These are phyloP conservation scores for Diaporthe ilicicola DNA, from an alignment of 2,329 filamentous ascomycete genomes.

Conservation along the genomic window DNA sequence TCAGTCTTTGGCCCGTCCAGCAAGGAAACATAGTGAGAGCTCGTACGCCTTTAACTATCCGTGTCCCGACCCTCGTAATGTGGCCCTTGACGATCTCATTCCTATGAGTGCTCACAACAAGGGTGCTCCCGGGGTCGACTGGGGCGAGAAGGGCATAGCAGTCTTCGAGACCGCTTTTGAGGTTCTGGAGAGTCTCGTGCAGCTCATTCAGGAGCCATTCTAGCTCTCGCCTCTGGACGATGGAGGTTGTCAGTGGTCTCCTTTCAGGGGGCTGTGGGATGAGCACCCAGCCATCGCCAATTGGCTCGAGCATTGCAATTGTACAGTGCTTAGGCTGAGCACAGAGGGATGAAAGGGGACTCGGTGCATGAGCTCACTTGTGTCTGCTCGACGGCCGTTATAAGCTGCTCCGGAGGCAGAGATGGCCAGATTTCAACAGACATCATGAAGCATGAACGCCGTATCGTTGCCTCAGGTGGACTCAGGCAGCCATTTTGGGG, in stretches of 20 bases:
- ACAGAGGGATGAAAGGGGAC: slow-evolving; percentile 18
- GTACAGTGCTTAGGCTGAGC: neutral
- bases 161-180: slow-evolving; percentile 79
- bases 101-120: slow-evolving; percentile 86
- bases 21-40: neutral
- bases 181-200: slow-evolving; percentile 54
- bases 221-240: slow-evolving; percentile 58
- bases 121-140: slow-evolving; percentile 83
- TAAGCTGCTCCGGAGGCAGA: slow-evolving; percentile 59
- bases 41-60: slow-evolving; percentile 87
- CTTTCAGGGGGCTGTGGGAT: neutral
- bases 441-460: slow-evolving; percentile 49
- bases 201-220: slow-evolving; percentile 63
- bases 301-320: neutral
- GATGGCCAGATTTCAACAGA: slow-evolving; percentile 68
- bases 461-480: slow-evolving; percentile 21
- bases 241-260: neutral
- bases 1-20: neutral
- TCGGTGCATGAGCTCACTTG: slow-evolving; percentile 51
- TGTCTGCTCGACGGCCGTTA: slow-evolving; percentile 57
- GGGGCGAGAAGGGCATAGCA: slow-evolving; percentile 88
- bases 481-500: slow-evolving; percentile 40
- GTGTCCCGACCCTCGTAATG: slow-evolving; percentile 88
- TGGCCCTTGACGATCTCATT: slow-evolving; percentile 93
- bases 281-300: slow-evolving; percentile 30